A percentile compares a stretch with the other conserved stretches of the same genome.
phyloP scores from a whole-genome alignment of 768 basidiomycete genomes.

The Kwoniella shandongensis region DNA sequence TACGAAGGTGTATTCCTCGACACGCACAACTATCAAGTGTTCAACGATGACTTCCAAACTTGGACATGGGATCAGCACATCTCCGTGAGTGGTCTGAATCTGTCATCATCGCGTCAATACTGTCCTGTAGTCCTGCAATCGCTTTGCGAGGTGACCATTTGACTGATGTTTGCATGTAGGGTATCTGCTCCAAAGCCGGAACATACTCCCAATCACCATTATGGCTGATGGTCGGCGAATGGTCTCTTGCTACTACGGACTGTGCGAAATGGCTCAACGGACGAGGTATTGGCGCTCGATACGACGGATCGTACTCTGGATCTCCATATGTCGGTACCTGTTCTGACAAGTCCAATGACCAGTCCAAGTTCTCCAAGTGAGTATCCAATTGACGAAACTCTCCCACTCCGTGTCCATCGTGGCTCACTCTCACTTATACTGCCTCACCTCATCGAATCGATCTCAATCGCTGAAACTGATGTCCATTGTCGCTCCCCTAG shows the following conservation, averaged over 20 bases:
- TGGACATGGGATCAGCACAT: slow-evolving; percentile 43
- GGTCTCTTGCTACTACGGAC: slow-evolving; percentile 52
- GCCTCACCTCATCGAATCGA: background rate
- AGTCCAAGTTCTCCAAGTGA: slow-evolving; percentile 64
- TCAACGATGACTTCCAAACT: slow-evolving; percentile 37
- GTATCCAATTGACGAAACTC: slow-evolving; percentile 20
- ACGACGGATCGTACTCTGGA: slow-evolving; percentile 51
- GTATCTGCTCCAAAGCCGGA: slow-evolving; percentile 29
- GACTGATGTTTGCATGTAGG: slow-evolving; percentile 12
- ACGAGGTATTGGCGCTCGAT: slow-evolving; percentile 51
- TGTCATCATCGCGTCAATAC: background rate
- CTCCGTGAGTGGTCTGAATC: slow-evolving; percentile 17
- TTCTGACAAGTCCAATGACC: slow-evolving; percentile 61
- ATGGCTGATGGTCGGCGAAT: slow-evolving; percentile 54
- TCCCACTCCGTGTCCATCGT: background rate
- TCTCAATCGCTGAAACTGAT: too few species aligned
- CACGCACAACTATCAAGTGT: slow-evolving; percentile 52
- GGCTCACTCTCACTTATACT: too few species aligned
- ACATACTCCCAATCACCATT: slow-evolving; percentile 36
- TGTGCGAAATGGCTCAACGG: slow-evolving; percentile 51
- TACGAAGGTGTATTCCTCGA: slow-evolving; percentile 50
- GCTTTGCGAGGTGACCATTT: background rate
- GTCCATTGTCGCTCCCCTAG: too few species aligned
- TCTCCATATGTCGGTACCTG: slow-evolving; percentile 40
- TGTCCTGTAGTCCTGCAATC: background rate